Evolutionary conservation across 2,329 filamentous ascomycete species (phyloP).

Genomic region (Orbilia blumenaviensis): DNA sequence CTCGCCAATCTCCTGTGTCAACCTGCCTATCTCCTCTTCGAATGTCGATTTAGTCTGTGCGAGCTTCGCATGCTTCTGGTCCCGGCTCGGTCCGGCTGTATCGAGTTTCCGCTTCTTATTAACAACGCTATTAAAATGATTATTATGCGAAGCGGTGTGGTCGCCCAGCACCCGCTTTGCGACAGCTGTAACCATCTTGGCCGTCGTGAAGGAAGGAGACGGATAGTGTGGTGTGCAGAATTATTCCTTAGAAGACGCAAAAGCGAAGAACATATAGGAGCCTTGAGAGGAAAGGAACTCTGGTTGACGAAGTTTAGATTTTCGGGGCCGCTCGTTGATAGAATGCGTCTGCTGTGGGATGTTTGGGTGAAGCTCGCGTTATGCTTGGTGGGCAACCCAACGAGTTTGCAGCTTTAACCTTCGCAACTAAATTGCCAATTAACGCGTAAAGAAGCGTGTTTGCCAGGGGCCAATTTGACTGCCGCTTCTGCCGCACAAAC

Average conservation of each 20-base stretch:
- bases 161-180: constrained; percentile 51
- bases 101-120: constrained; percentile 54
- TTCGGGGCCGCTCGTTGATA: not conserved
- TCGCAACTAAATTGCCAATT: constrained; percentile 2
- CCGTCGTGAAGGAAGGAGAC: constrained; percentile 4
- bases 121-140: constrained; percentile 47
- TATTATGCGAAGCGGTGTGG: constrained; percentile 49
- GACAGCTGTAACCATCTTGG: constrained; percentile 42
- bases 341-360: not conserved
- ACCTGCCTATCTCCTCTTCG: constrained; percentile 93
- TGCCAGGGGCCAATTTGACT: not conserved
- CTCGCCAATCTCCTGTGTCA: constrained; percentile 89
- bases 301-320: not conserved
- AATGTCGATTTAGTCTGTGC: constrained; percentile 85
- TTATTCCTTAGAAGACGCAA: not conserved
- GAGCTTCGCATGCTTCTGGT: constrained; percentile 54
- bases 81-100: constrained; percentile 59
- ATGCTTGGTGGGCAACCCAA: not conserved
- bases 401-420: not conserved
- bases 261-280: not conserved
- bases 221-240: not conserved
- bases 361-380: constrained; percentile 17
- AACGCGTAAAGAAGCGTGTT: constrained; percentile 14
- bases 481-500: constrained; percentile 1
- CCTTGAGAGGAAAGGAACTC: not conserved